phyloP scores from a whole-genome alignment of 2,329 filamentous ascomycete genomes.

The Blumeria graminis region DNA sequence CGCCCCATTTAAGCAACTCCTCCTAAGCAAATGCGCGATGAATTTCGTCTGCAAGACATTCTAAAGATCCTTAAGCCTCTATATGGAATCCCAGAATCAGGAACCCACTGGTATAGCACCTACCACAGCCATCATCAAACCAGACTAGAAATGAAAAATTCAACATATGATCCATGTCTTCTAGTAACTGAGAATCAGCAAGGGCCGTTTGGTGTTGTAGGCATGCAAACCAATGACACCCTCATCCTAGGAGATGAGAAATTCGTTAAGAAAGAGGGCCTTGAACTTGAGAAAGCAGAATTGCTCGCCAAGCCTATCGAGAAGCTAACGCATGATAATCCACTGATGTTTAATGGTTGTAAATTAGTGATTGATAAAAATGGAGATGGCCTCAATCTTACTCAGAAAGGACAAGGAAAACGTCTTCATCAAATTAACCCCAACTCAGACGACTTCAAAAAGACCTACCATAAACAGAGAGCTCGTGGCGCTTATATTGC shows the following conservation, averaged over 20 bases:
- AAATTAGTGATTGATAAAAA: not conserved
- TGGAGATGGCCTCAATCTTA: not conserved
- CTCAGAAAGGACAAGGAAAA: slow-evolving; percentile 1
- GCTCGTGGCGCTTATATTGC: slow-evolving; percentile 1
- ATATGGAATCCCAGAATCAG: not conserved
- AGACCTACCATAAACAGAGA: not conserved
- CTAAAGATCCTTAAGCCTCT: too few relatives aligned
- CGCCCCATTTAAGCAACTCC: not conserved
- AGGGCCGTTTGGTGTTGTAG: slow-evolving; percentile 2
- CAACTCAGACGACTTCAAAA: not conserved
- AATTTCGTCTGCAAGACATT: not conserved
- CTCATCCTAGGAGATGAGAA: slow-evolving; percentile 1
- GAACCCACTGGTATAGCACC: not conserved
- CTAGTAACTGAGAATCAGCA: not conserved
- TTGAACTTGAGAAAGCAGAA: slow-evolving; percentile 1
- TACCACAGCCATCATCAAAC: not conserved
- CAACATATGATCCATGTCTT: not conserved
- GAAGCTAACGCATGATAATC: not conserved
- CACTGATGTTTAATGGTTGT: slow-evolving; percentile 3
- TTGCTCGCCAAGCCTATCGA: slow-evolving; percentile 1
- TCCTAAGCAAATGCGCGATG: not conserved
- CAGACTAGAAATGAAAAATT: not conserved
- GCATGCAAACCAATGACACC: slow-evolving; percentile 2
- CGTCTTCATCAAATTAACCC: not conserved
- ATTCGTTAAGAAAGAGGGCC: not conserved